A percentile compares a stretch with the other conserved stretches of the same genome.
Conservation (phyloP, 2,329 filamentous ascomycete species). For the Fusarium proliferatum region DNA sequence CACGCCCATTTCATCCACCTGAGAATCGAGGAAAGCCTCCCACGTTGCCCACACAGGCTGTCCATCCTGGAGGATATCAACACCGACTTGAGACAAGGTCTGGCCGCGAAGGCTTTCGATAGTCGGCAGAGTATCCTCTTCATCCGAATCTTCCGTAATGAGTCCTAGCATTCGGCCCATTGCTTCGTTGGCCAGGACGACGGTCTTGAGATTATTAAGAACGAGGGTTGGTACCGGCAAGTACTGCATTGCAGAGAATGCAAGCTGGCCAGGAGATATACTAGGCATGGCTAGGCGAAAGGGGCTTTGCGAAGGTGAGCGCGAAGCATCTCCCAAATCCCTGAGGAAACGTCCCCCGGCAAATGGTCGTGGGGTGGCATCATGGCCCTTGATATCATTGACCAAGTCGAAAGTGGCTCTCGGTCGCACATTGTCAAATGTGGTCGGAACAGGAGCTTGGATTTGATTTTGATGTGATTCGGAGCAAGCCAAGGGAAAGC, state of each 20-base stretch:
- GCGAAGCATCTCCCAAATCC: slow-evolving; percentile 44
- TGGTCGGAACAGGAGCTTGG: slow-evolving; percentile 26
- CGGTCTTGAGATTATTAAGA: slow-evolving; percentile 74
- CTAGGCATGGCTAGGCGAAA: slow-evolving; percentile 58
- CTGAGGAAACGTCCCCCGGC: slow-evolving; percentile 51
- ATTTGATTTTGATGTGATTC: slow-evolving; percentile 29
- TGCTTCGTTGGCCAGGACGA: slow-evolving; percentile 79
- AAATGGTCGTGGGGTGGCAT: slow-evolving; percentile 43
- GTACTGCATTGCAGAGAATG: slow-evolving; percentile 77
- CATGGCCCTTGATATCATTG: slow-evolving; percentile 29
- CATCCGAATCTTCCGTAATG: slow-evolving; percentile 54
- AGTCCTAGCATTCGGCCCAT: slow-evolving; percentile 77
- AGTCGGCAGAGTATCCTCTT: slow-evolving; percentile 57
- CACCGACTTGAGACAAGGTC: slow-evolving; percentile 74
- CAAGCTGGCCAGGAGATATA: slow-evolving; percentile 64
- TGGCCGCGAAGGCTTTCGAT: slow-evolving; percentile 73
- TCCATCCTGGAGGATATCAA: slow-evolving; percentile 79
- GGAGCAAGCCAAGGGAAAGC: slow-evolving; percentile 29
- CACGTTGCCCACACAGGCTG: slow-evolving; percentile 68
- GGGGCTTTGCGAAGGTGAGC: slow-evolving; percentile 53
- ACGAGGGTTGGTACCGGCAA: slow-evolving; percentile 78
- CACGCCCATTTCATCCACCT: slow-evolving; percentile 58
- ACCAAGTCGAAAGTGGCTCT: slow-evolving; percentile 32
- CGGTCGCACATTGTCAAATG: slow-evolving; percentile 25
- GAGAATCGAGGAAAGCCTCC: slow-evolving; percentile 67